phyloP scores from a whole-genome alignment of 257 asterid species.

The Mitragyna speciosa region DNA sequence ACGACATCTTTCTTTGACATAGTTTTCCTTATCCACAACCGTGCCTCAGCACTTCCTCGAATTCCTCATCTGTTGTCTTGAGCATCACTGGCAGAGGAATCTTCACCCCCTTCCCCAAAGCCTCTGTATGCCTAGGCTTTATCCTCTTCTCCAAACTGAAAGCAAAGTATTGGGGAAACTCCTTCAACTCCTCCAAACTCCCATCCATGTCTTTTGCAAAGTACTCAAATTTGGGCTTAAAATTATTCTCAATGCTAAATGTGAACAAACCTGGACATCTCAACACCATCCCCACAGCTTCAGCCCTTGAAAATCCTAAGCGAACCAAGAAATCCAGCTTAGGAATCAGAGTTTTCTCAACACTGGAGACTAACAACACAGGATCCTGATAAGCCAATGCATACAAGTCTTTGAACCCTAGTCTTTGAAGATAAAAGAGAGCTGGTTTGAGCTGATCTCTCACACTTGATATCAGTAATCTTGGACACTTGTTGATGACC shows the following conservation, averaged over 20 bases:
- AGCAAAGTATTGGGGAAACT: conserved; percentile 20
- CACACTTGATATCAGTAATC: conserved; percentile 62
- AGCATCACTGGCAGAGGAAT: no score
- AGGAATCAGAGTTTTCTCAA: conserved; percentile 78
- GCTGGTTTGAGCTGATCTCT: conserved; percentile 77
- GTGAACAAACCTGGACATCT: conserved; percentile 84
- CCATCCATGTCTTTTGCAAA: conserved; percentile 69
- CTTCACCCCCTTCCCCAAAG: no score
- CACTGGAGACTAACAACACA: conserved; percentile 69
- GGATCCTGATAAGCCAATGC: conserved; percentile 73
- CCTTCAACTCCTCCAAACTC: conserved; percentile 55
- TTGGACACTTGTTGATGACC: conserved; percentile 79
- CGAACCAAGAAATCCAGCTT: conserved; percentile 55
- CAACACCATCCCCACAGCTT: conserved; percentile 64
- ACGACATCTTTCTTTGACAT: no score
- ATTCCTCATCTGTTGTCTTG: no score
- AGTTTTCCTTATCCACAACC: no score
- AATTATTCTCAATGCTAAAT: conserved; percentile 38
- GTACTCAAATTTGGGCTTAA: no score
- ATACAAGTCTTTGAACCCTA: conserved; percentile 58
- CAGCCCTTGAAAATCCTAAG: conserved; percentile 56
- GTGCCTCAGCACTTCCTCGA: no score
- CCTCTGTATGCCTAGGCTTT: neutral
- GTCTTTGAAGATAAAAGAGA: conserved; percentile 64
- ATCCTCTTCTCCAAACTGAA: conserved; percentile 9